phyloP scores from a whole-genome alignment of 805 yeast species.

The Lipomyces sp. region DNA sequence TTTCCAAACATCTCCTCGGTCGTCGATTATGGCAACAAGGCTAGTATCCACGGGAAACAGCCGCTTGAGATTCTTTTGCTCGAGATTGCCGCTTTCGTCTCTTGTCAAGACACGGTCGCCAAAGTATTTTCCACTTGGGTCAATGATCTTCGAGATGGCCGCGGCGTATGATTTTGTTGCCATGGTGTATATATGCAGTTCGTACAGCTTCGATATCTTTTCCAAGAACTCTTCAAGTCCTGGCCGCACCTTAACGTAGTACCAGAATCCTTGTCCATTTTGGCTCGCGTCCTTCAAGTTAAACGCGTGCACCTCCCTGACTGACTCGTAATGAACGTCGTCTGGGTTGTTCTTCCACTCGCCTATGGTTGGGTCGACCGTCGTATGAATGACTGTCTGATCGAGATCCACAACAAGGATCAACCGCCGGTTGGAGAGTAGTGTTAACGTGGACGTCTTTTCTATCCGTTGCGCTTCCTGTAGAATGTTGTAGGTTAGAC shows the following conservation, averaged over 20 bases:
- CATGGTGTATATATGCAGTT: constrained; percentile 95
- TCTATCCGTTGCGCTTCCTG: constrained; percentile 87
- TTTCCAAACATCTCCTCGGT: constrained; percentile 98
- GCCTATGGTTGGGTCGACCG: constrained; percentile 95
- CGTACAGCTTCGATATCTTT: constrained; percentile 62
- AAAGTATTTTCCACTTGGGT: constrained; percentile 80
- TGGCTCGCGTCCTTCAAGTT: constrained; percentile 65
- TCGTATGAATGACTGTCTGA: constrained; percentile 96
- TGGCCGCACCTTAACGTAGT: constrained; percentile 89
- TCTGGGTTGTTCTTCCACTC: constrained; percentile 88
- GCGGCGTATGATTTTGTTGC: constrained; percentile 93
- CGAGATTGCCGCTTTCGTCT: constrained; percentile 90
- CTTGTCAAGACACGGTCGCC: constrained; percentile 89
- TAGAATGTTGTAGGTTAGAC: neutral
- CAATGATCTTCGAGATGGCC: constrained; percentile 84
- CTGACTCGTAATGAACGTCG: constrained; percentile 80
- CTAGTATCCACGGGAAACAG: constrained; percentile 94
- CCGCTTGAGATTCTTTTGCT: constrained; percentile 83
- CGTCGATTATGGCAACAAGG: constrained; percentile 95
- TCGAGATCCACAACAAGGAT: constrained; percentile 94
- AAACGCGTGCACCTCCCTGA: constrained; percentile 77
- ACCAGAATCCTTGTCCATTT: constrained; percentile 47
- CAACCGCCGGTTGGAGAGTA: constrained; percentile 61
- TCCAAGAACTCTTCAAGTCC: constrained; percentile 74
- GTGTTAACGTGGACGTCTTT: constrained; percentile 55